These are phyloP conservation scores for Salix viminalis DNA, from an alignment of 345 rosid genomes.

Conservation along the genomic window DNA sequence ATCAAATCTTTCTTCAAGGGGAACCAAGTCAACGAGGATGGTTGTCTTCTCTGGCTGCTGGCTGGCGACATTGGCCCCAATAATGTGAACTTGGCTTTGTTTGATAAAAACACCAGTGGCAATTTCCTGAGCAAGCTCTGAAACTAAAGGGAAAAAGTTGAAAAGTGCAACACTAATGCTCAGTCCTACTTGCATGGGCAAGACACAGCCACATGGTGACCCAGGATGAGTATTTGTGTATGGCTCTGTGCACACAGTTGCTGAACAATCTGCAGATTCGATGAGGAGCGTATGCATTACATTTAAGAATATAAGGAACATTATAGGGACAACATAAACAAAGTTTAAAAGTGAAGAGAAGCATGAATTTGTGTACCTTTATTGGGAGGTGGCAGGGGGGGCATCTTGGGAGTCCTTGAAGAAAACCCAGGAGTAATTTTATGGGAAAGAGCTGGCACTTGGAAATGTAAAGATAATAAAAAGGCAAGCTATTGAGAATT, in stretches of 20 bases:
- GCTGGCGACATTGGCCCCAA: constrained; percentile 88
- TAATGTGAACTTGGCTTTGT: constrained; percentile 91
- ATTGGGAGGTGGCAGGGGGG: constrained; percentile 74
- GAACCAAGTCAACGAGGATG: constrained; percentile 84
- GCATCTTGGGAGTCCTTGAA: constrained; percentile 51
- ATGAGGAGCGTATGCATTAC: constrained; percentile 22
- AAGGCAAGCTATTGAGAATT: constrained; percentile 25
- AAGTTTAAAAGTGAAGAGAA: constrained; percentile 7
- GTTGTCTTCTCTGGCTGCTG: constrained; percentile 79
- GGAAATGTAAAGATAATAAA: constrained; percentile 34
- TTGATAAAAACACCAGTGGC: constrained; percentile 87
- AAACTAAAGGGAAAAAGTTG: constrained; percentile 92
- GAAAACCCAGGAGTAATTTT: constrained; percentile 42
- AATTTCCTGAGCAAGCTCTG: constrained; percentile 75
- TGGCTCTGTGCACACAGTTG: constrained; percentile 70
- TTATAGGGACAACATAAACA: constrained; percentile 2
- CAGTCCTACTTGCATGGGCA: constrained; percentile 90
- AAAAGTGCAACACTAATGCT: constrained; percentile 74
- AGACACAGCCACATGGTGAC: constrained; percentile 86
- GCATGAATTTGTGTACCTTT: constrained; percentile 45
- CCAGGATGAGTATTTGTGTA: constrained; percentile 91
- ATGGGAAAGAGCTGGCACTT: constrained; percentile 40
- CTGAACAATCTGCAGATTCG: constrained; percentile 61
- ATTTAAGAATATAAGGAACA: constrained; percentile 1
- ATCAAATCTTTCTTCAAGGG: constrained; percentile 73